A percentile compares a stretch with the other conserved stretches of the same genome.
These are phyloP conservation scores for Diaporthe sp. DNA, from an alignment of 2,329 filamentous ascomycete species.

Conservation along the genomic window DNA sequence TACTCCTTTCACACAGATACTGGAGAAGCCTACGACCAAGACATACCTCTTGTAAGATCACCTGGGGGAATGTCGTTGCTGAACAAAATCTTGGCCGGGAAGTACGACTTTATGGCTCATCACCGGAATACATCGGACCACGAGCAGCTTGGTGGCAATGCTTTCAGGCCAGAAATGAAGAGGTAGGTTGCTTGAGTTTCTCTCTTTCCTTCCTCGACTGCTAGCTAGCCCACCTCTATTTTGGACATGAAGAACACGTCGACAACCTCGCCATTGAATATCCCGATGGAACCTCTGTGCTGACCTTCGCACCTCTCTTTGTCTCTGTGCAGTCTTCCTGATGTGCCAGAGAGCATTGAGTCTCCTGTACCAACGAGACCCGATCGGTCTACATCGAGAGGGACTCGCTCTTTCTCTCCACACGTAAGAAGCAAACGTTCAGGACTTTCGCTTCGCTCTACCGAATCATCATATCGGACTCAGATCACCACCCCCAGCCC, in stretches of 20 bases:
- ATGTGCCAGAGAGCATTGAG: not conserved
- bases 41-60: not conserved
- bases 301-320: not conserved
- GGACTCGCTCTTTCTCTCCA: not conserved
- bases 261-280: not conserved
- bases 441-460: not conserved
- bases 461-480: not conserved
- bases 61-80: slow-evolving; percentile 6
- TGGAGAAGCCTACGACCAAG: not conserved
- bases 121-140: slow-evolving; percentile 4
- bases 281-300: not conserved
- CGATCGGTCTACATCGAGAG: not conserved
- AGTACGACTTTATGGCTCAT: slow-evolving; percentile 21
- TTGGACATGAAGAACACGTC: too few relatives aligned
- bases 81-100: slow-evolving; percentile 9
- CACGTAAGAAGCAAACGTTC: slow-evolving; percentile 6
- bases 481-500: slow-evolving; percentile 13
- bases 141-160: not conserved
- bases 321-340: not conserved
- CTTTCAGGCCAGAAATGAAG: not conserved
- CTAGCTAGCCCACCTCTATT: not conserved
- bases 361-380: not conserved
- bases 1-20: not conserved
- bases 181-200: not conserved
- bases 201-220: not conserved